phyloP scores from a whole-genome alignment of 768 basidiomycete genomes.

The Artomyces pyxidatus region DNA sequence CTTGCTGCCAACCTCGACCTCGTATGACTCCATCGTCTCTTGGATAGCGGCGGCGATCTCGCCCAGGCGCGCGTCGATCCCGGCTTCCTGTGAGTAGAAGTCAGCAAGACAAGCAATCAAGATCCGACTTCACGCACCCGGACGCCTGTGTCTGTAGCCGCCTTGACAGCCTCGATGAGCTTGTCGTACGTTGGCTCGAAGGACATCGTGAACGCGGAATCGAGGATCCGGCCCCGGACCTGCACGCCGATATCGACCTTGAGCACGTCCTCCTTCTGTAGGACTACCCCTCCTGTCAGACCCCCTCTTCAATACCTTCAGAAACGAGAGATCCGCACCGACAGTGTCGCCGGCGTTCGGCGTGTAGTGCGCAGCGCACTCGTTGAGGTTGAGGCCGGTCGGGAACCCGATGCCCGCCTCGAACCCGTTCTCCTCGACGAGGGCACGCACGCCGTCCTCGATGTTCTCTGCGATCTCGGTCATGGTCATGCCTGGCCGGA shows the following conservation, averaged over 20 bases:
- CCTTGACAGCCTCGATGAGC: conserved; percentile 84
- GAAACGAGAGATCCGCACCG: conserved; percentile 37
- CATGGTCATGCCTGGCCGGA: conserved; percentile 91
- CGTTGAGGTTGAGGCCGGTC: conserved; percentile 87
- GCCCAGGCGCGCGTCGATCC: conserved; percentile 90
- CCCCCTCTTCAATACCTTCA: background rate
- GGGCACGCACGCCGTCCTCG: conserved; percentile 82
- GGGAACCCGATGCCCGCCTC: conserved; percentile 92
- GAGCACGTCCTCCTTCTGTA: conserved; percentile 78
- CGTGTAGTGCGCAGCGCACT: conserved; percentile 94
- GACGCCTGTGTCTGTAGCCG: conserved; percentile 90
- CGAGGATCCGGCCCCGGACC: conserved; percentile 89
- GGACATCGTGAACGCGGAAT: conserved; percentile 91
- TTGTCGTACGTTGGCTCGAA: conserved; percentile 89
- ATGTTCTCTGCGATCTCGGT: conserved; percentile 90
- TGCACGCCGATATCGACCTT: conserved; percentile 99
- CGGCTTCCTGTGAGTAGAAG: conserved; percentile 62
- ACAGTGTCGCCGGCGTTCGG: conserved; percentile 89
- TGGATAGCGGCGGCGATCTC: conserved; percentile 90
- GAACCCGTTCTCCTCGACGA: conserved; percentile 87
- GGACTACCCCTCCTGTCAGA: conserved; percentile 37
- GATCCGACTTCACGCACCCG: conserved; percentile 36
- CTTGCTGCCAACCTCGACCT: conserved; percentile 87
- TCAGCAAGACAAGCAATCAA: conserved; percentile 1
- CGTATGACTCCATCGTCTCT: conserved; percentile 98